These are phyloP conservation scores for Gossypium stocksii DNA, from an alignment of 345 rosid species.

Conservation along the genomic window DNA sequence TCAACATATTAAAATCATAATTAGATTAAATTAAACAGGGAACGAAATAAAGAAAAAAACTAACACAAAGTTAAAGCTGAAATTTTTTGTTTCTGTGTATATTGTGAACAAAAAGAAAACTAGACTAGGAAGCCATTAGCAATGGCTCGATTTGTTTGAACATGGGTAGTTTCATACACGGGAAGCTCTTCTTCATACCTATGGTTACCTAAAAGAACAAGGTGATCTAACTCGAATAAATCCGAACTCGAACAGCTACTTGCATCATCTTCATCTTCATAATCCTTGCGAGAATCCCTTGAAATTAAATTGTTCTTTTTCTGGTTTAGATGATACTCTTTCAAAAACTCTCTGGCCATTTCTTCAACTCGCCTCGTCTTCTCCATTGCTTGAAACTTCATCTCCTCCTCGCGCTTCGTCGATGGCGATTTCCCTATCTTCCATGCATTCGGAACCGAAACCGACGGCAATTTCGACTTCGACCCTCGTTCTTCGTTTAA, in stretches of 20 bases:
- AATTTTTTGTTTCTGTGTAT: no score
- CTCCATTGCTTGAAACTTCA: background rate
- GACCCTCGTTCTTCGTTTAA: no score
- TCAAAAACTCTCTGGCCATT: background rate
- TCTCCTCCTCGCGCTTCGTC: background rate
- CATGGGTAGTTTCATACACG: background rate
- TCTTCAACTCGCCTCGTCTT: background rate
- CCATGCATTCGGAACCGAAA: background rate
- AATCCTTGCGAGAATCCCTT: background rate
- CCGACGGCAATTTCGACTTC: background rate
- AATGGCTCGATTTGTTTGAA: slow-evolving; percentile 4
- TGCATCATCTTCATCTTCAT: background rate
- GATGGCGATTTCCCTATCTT: background rate
- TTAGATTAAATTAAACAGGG: background rate
- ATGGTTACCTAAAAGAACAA: background rate
- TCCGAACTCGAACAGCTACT: background rate
- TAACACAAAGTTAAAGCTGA: no score
- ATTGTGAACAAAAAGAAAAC: no score
- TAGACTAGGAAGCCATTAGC: background rate
- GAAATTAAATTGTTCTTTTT: background rate
- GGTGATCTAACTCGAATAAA: background rate
- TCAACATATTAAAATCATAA: background rate
- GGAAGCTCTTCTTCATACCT: background rate
- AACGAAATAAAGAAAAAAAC: background rate
- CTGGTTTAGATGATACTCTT: background rate